Evolutionary conservation across 2,329 filamentous ascomycete species (phyloP).

Genomic region (Anthostomella pinea): DNA sequence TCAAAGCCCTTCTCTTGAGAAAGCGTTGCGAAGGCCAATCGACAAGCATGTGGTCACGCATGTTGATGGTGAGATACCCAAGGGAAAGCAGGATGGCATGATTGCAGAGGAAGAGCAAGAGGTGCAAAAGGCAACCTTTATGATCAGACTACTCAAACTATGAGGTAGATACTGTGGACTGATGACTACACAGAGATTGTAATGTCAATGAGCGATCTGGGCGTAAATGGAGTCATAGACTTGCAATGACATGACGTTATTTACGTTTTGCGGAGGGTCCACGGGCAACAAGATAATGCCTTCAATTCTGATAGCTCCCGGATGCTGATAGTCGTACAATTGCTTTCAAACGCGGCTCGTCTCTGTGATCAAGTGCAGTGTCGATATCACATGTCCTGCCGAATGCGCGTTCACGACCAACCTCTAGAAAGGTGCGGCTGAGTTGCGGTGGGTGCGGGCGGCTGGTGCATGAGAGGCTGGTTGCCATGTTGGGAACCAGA

Average conservation of each 20-base stretch:
- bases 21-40: slow-evolving; percentile 72
- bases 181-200: slow-evolving; percentile 1
- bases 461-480: too few species aligned
- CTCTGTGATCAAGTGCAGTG: too few species aligned
- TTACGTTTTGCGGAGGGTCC: neutral
- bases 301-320: too few species aligned
- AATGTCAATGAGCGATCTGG: neutral
- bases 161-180: slow-evolving; percentile 35
- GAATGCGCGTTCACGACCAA: too few species aligned
- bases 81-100: slow-evolving; percentile 51
- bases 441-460: too few species aligned
- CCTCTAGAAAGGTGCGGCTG: too few species aligned
- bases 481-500: too few species aligned
- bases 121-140: slow-evolving; percentile 76
- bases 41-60: slow-evolving; percentile 65
- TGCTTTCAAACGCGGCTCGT: too few species aligned
- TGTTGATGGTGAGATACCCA: slow-evolving; percentile 55
- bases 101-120: slow-evolving; percentile 84
- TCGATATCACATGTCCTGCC: too few species aligned
- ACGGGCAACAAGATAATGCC: neutral
- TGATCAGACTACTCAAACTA: slow-evolving; percentile 72
- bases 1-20: slow-evolving; percentile 68
- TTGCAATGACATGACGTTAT: slow-evolving; percentile 4
- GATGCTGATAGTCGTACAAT: too few species aligned
- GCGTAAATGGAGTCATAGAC: slow-evolving; percentile 1